A percentile compares a stretch with the other conserved stretches of the same genome.
phyloP scores from a whole-genome alignment of 768 basidiomycete genomes.

The Antrodiella citrinella region DNA sequence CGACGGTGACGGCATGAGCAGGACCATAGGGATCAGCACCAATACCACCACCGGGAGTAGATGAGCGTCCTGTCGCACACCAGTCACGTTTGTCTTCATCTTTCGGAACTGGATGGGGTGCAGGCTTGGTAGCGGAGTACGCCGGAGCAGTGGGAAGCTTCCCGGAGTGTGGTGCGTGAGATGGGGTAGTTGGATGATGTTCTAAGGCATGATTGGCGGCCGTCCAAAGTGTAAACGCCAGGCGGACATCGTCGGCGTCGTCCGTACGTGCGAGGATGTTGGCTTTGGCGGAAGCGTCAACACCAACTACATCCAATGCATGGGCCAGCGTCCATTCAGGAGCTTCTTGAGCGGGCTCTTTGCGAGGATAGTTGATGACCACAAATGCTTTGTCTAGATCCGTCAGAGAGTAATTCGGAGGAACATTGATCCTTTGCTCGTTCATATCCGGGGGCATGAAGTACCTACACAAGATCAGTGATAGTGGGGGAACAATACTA shows the following conservation, averaged over 20 bases:
- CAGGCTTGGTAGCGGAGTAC: not conserved
- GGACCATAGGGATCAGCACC: not conserved
- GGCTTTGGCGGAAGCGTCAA: not conserved
- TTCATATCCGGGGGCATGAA: not conserved
- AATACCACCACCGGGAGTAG: not conserved
- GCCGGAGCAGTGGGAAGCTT: not conserved
- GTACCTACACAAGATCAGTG: not conserved
- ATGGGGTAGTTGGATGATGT: too few species aligned
- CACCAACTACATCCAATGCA: slow-evolving; percentile 1
- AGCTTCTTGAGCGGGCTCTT: not conserved
- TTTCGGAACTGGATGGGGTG: not conserved
- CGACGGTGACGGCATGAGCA: not conserved
- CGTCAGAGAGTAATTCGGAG: not conserved
- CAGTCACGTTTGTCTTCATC: not conserved
- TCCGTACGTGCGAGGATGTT: not conserved
- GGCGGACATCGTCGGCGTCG: not conserved
- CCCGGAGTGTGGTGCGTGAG: too few species aligned
- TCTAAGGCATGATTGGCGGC: not conserved
- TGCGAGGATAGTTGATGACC: not conserved
- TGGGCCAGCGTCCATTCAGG: slow-evolving; percentile 1
- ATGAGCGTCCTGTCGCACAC: not conserved
- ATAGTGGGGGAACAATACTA: too few species aligned
- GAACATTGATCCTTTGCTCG: not conserved
- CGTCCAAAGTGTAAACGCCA: not conserved
- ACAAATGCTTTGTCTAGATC: slow-evolving; percentile 2